These are phyloP conservation scores for Talaromyces sp. DNA, from an alignment of 2,329 filamentous ascomycete species.

Conservation along the genomic window DNA sequence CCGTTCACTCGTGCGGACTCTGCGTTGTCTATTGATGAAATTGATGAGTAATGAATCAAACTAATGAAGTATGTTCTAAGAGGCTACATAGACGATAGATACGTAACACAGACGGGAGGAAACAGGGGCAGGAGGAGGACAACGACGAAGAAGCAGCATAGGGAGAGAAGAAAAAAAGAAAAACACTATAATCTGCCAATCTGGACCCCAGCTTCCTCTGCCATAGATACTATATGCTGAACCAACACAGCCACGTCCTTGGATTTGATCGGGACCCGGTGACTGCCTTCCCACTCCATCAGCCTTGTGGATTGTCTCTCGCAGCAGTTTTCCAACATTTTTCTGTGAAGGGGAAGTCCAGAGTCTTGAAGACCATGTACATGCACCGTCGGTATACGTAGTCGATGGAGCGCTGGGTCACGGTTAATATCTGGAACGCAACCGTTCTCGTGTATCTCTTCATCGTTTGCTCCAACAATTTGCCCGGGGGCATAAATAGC, in stretches of 20 bases:
- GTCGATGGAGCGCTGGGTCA: not conserved
- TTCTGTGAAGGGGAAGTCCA: slow-evolving; percentile 53
- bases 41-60: not conserved
- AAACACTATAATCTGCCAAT: not conserved
- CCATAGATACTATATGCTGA: slow-evolving; percentile 47
- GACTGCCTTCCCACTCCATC: slow-evolving; percentile 68
- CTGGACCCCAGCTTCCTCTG: slow-evolving; percentile 23
- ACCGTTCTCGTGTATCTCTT: slow-evolving; percentile 29
- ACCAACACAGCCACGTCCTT: slow-evolving; percentile 57
- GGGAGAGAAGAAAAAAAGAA: not conserved
- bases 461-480: slow-evolving; percentile 12
- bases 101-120: not conserved
- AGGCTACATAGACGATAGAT: not conserved
- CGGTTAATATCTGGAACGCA: not conserved
- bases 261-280: slow-evolving; percentile 64
- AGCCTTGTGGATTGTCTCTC: slow-evolving; percentile 48
- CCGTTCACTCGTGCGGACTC: not conserved
- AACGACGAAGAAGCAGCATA: not conserved
- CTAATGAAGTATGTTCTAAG: not conserved
- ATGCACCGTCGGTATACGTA: slow-evolving; percentile 59
- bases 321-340: slow-evolving; percentile 55
- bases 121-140: not conserved
- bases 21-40: not conserved
- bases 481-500: not conserved
- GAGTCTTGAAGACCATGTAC: slow-evolving; percentile 61